Evolutionary conservation across 2,329 filamentous ascomycete genomes (phyloP), one percentile per base, ranked within the genome.

Genomic region (Aspergillus sp.): DNA sequence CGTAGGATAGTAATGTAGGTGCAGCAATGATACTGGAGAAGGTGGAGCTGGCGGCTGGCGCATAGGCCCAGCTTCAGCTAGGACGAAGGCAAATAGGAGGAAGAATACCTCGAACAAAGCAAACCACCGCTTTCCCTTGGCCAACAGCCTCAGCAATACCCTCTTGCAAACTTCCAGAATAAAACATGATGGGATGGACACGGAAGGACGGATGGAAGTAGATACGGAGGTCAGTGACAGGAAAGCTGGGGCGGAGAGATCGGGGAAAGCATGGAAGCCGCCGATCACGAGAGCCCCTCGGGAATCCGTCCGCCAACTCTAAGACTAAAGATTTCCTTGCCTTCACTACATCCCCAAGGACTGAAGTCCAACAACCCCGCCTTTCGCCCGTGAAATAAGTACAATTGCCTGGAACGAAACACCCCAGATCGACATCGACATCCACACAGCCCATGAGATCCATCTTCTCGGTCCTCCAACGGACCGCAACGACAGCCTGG

Each of bases 131-230:
- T 75, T 94, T 96, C 60, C 85, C 81, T 73, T 93, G 82, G 61
- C 86, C 84, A 6, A 97, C 82, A 12, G 93, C 92, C 20, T 85
- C 81, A 32, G 85, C 82, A 67, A 97, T 96, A 59, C 91, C 93
- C 69, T 89, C 88, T 69, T 96, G 90, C 20, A 97, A 77, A 61
- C 86, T 87, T 18, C 92, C 93, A 61, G 87, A 71, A 73, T 92
- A 93, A 77, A 96, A 97, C 88, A 96, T 93, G 47, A 51, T 51
- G 52, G 20, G 42, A 12, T 2, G 29, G 22, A 18, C 16, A 9
- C 10, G 32, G 11, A 51, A 9, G 24, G 22, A 9, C 26, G 26
- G 47, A 50, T 46, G 22, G 39, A 31, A 20, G 51, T 20, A 22
- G 42, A 54, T 46, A 54, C 22, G 22, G 14, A 47, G 6, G 6